These are phyloP conservation scores for Lecanoromycetidae sp. DNA, from an alignment of 2,329 filamentous ascomycete genomes.

Conservation along the genomic window DNA sequence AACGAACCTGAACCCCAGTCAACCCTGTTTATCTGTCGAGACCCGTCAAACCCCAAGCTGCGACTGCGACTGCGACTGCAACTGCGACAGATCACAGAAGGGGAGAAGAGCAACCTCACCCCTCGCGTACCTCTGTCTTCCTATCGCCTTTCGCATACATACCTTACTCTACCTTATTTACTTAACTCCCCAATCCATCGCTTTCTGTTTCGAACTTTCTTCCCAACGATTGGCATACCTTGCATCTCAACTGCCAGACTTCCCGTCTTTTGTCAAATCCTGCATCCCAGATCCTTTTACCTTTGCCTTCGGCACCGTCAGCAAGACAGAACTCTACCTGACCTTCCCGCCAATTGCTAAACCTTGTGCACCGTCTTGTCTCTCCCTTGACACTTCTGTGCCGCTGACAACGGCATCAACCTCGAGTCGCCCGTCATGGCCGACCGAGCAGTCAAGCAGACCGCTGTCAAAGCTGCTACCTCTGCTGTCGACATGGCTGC, in stretches of 20 bases:
- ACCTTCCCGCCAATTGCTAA: neutral
- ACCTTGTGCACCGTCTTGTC: neutral
- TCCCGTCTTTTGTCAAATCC: neutral
- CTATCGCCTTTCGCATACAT: neutral
- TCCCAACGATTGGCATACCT: conserved; percentile 4
- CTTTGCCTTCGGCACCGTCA: too few relatives aligned
- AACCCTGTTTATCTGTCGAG: too few relatives aligned
- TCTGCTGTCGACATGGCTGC: conserved; percentile 11
- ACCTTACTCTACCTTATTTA: neutral
- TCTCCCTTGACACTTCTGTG: neutral
- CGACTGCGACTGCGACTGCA: neutral
- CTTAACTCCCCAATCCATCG: conserved; percentile 2
- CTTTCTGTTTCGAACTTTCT: neutral
- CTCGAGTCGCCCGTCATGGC: conserved; percentile 3
- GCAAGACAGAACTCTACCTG: too few relatives aligned
- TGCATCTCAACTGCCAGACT: neutral
- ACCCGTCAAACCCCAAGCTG: conserved; percentile 2
- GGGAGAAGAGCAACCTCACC: neutral
- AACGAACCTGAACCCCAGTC: too few relatives aligned
- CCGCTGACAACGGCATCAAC: neutral
- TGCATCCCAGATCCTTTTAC: too few relatives aligned
- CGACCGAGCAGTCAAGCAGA: conserved; percentile 11
- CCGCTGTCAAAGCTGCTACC: conserved; percentile 1
- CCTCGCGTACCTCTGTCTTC: neutral
- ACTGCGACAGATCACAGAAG: too few relatives aligned